Evolutionary conservation across 257 asterid species (phyloP).

Genomic region (Apocynum venetum): DNA sequence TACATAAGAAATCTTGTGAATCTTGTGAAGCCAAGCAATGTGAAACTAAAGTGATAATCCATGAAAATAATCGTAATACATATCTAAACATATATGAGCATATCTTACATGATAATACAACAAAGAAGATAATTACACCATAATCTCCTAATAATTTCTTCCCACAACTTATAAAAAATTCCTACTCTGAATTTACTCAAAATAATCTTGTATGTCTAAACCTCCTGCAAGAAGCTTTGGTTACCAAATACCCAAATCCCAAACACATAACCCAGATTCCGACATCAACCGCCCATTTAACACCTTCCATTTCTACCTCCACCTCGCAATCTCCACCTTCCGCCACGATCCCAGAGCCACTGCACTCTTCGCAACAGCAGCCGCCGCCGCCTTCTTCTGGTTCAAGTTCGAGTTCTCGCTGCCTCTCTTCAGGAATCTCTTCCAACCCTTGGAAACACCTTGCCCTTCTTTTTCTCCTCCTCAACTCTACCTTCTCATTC

Average conservation of each 20-base stretch:
- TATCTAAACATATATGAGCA: no score
- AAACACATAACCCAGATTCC: constrained; percentile 76
- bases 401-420: constrained; percentile 2
- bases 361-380: constrained; percentile 41
- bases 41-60: no score
- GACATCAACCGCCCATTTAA: constrained; percentile 73
- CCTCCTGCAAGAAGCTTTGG: constrained; percentile 44
- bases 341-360: constrained; percentile 13
- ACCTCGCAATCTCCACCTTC: constrained; percentile 23
- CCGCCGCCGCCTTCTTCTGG: constrained; percentile 25
- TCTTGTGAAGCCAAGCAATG: no score
- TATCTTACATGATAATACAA: no score
- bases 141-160: no score
- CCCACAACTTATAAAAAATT: no score
- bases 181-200: background rate
- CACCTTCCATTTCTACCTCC: constrained; percentile 25
- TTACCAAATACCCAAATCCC: constrained; percentile 64
- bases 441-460: constrained; percentile 41
- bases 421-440: constrained; percentile 77
- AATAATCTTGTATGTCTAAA: constrained; percentile 15
- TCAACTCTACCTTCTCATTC: constrained; percentile 43
- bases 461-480: constrained; percentile 12
- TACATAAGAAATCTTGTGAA: no score
- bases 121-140: no score
- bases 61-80: no score